Conservation (phyloP, 1,284 basidiomycete genomes). For the Agaricales sp. region DNA sequence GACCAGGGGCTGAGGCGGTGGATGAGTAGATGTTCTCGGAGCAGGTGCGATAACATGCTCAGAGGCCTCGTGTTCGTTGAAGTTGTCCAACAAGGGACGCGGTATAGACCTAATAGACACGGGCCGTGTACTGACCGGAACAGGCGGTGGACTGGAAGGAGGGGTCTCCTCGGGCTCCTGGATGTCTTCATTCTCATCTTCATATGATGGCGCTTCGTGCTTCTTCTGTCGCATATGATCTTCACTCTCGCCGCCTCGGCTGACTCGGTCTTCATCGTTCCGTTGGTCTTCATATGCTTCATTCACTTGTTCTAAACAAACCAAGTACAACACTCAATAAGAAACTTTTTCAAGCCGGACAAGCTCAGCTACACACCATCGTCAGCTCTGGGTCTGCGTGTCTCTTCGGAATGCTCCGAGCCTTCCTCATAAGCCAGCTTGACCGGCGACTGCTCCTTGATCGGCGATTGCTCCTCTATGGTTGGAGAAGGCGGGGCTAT, state of each 20-base stretch:
- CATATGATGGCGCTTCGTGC: background rate
- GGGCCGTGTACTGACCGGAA: background rate
- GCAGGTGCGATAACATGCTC: no score
- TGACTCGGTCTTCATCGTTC: background rate
- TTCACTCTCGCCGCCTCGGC: no score
- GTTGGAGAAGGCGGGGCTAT: no score
- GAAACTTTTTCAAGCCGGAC: background rate
- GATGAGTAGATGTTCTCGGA: background rate
- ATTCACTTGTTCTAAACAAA: background rate
- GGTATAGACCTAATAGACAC: background rate
- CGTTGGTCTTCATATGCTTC: background rate
- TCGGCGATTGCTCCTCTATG: no score
- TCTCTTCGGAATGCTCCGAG: background rate
- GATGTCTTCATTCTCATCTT: no score
- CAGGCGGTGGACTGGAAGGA: background rate
- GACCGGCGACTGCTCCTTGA: background rate
- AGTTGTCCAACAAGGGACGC: background rate
- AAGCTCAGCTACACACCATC: slow-evolving; percentile 1
- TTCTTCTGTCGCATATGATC: background rate
- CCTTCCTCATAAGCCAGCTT: background rate
- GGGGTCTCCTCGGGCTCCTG: background rate
- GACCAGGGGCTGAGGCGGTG: background rate
- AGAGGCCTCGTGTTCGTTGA: background rate
- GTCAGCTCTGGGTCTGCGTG: background rate
- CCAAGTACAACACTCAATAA: background rate